Evolutionary conservation across 1,284 basidiomycete genomes (phyloP).

Genomic region (Trametes hirsuta): DNA sequence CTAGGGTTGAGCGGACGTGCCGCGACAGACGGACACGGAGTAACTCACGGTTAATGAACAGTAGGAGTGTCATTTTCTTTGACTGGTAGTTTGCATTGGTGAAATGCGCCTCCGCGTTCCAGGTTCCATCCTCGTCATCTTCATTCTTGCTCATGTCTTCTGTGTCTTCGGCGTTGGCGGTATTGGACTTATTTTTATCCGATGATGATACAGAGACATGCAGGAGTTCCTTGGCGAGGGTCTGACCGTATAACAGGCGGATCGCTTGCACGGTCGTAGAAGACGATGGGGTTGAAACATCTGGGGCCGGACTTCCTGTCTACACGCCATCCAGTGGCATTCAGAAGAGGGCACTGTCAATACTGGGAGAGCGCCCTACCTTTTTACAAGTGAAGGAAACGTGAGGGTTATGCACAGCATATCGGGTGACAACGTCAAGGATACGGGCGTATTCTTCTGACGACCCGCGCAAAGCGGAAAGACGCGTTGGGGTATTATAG

Average conservation of each 20-base stretch:
- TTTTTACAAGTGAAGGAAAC: constrained; percentile 93
- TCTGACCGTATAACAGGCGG: constrained; percentile 79
- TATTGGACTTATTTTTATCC: not conserved
- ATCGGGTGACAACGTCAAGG: constrained; percentile 92
- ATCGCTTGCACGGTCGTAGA: constrained; percentile 78
- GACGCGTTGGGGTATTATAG: constrained; percentile 90
- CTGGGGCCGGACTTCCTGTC: constrained; percentile 75
- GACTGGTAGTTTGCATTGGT: constrained; percentile 90
- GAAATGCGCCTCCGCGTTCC: constrained; percentile 77
- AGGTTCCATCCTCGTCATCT: constrained; percentile 40
- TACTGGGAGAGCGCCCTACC: constrained; percentile 42
- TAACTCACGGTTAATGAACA: constrained; percentile 95
- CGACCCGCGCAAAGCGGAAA: constrained; percentile 82
- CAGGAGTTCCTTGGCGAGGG: constrained; percentile 83
- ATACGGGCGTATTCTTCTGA: constrained; percentile 95
- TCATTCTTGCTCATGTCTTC: constrained; percentile 29
- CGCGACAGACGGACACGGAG: not conserved
- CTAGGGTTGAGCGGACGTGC: not conserved
- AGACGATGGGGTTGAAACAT: constrained; percentile 80
- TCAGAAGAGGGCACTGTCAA: not conserved
- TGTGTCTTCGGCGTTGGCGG: not conserved
- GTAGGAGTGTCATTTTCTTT: constrained; percentile 83
- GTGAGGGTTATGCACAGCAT: constrained; percentile 90
- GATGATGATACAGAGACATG: constrained; percentile 50
- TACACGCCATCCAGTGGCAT: constrained; percentile 32